Evolutionary conservation across 208 protist genomes (phyloP).

Genomic region (Crithidia mellificae): DNA sequence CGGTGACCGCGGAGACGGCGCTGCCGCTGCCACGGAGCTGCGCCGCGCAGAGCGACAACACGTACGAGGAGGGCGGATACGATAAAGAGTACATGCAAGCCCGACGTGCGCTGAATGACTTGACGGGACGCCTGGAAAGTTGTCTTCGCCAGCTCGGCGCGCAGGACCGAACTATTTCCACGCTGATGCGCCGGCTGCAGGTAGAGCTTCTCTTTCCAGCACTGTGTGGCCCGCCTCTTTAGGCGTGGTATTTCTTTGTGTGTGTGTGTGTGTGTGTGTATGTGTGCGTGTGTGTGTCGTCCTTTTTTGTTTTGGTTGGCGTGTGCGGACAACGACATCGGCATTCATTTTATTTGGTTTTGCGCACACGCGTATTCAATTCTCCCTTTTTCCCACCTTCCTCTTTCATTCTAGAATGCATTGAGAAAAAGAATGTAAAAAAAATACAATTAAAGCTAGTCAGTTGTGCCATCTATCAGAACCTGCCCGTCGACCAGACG

Average conservation of each 20-base stretch:
- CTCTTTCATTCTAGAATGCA: no score
- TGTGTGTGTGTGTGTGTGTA: slow-evolving; percentile 15
- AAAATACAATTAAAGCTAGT: no score
- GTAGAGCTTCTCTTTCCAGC: slow-evolving; percentile 23
- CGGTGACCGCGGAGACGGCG: background rate
- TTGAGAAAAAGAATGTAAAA: no score
- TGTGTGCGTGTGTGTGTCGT: no score
- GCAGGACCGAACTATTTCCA: slow-evolving; percentile 13
- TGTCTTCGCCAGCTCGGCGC: slow-evolving; percentile 28
- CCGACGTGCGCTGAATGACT: slow-evolving; percentile 4
- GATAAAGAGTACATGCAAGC: slow-evolving; percentile 10
- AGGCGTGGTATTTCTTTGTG: background rate
- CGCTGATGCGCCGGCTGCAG: slow-evolving; percentile 27
- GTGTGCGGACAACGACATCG: no score
- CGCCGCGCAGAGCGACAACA: background rate
- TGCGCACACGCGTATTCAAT: no score
- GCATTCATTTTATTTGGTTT: no score
- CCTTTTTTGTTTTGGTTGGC: no score
- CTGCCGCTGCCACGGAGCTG: background rate
- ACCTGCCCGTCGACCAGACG: no score
- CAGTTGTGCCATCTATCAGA: no score
- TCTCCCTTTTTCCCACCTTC: no score
- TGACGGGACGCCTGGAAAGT: slow-evolving; percentile 13
- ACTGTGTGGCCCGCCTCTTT: slow-evolving; percentile 9
- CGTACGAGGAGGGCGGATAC: background rate